Evolutionary conservation across 345 rosid genomes (phyloP), one percentile per base, ranked within the genome.

Genomic region (Rhizophora mangle): DNA sequence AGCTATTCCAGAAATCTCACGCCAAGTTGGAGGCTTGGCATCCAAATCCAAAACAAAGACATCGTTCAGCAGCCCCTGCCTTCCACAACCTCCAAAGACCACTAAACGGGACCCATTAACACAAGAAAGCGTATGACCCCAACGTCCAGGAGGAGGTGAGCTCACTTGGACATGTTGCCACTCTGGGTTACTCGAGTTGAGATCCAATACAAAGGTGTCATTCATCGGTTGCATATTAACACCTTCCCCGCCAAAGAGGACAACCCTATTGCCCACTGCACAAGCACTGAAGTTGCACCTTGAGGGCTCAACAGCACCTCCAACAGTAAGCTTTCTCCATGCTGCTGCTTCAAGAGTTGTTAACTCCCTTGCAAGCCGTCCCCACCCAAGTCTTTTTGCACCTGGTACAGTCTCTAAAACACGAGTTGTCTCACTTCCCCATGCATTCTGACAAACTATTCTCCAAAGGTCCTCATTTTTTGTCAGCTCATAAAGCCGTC

Each of bases 211-310:
- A 82, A 92, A 92, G 11, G 96, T 92, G 72, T 92, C 97, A 57
- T 92, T 88, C 97, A 92, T 92, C 4, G 97, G 97, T 68, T 92
- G 91, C 97, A 92, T 92, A 76, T 92, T 87, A 60, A 89, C 97
- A 58, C 97, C 94, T 78, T 92, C 97, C 15, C 97, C 97, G 57
- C 97, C 94, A 63, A 89, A 92, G 47, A 92, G 92, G 32, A 92
- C 91, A 6, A 92, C 92, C 30, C 92, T 81, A 64, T 92, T 92
- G 51, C 96, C 96, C 22, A 92, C 96, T 6, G 96, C 98, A 81
- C 98, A 92, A 0, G 95, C 91, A 73, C 95, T 88, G 76, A 89
- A 92, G 76, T 92, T 92, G 85, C 96, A 92, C 51, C 96, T 73
- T 5, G 96, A 92, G 11, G 97, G 96, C 68, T 92, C 96, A 71